Evolutionary conservation across 2,329 filamentous ascomycete genomes (phyloP).

Genomic region (Elsinoe necatrix): DNA sequence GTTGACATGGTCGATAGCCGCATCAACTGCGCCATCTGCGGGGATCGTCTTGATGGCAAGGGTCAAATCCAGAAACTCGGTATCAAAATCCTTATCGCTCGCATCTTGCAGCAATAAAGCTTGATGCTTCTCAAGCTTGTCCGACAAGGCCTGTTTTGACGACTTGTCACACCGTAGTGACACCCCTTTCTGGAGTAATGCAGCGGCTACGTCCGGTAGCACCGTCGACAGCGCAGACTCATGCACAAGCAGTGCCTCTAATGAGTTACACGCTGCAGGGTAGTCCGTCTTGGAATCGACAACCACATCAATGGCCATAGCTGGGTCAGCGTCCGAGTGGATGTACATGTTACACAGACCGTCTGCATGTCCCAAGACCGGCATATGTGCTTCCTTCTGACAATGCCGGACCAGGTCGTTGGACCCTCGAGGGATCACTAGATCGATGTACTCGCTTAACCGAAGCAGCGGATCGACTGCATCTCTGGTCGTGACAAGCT

Average conservation of each 20-base stretch:
- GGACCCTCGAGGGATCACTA: slow-evolving; percentile 85
- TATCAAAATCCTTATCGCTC: slow-evolving; percentile 64
- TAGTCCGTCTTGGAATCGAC: slow-evolving; percentile 92
- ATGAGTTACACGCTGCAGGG: slow-evolving; percentile 86
- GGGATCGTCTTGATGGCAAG: slow-evolving; percentile 76
- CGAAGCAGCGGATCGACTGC: slow-evolving; percentile 80
- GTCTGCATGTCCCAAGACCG: slow-evolving; percentile 91
- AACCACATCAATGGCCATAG: slow-evolving; percentile 65
- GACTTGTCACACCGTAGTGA: slow-evolving; percentile 67
- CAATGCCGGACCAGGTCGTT: slow-evolving; percentile 87
- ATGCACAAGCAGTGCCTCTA: slow-evolving; percentile 88
- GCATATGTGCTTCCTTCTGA: slow-evolving; percentile 85
- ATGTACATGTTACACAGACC: slow-evolving; percentile 85
- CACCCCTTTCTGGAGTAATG: slow-evolving; percentile 68
- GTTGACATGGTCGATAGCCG: slow-evolving; percentile 85
- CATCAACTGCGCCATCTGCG: slow-evolving; percentile 41
- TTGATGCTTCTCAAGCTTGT: slow-evolving; percentile 37
- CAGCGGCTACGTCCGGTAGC: slow-evolving; percentile 63
- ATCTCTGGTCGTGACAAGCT: slow-evolving; percentile 89
- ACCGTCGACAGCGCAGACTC: slow-evolving; percentile 57
- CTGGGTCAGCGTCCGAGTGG: slow-evolving; percentile 63
- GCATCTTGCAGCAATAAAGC: slow-evolving; percentile 53
- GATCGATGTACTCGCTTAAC: slow-evolving; percentile 80
- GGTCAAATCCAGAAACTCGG: slow-evolving; percentile 79
- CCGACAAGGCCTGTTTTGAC: slow-evolving; percentile 56